phyloP scores from a whole-genome alignment of 148 eudicot genomes.

The Persicaria tinctoria region DNA sequence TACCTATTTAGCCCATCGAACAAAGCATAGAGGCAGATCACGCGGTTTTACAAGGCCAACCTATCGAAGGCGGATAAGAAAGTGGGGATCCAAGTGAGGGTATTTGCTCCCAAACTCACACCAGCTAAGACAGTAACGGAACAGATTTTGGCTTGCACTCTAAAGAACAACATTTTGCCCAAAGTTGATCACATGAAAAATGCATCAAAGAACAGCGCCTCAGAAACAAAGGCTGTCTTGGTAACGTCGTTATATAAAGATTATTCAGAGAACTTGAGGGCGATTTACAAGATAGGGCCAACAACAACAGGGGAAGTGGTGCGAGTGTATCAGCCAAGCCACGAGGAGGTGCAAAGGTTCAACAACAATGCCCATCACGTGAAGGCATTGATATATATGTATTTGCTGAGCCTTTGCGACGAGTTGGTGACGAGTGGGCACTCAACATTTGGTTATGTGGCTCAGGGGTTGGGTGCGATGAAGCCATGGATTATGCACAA shows the following conservation, averaged over 20 bases:
- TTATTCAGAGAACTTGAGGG: slow-evolving; percentile 38
- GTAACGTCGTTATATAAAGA: slow-evolving; percentile 48
- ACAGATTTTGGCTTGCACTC: slow-evolving; percentile 52
- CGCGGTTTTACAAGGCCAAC: slow-evolving; percentile 51
- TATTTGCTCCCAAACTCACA: slow-evolving; percentile 29
- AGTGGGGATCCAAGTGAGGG: slow-evolving; percentile 60
- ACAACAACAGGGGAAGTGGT: slow-evolving; percentile 48
- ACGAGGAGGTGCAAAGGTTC: slow-evolving; percentile 55
- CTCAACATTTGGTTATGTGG: slow-evolving; percentile 87
- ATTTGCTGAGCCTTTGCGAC: slow-evolving; percentile 67
- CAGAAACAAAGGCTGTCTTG: slow-evolving; percentile 37
- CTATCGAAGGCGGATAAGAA: slow-evolving; percentile 47
- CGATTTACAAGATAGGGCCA: slow-evolving; percentile 49
- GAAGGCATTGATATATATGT: slow-evolving; percentile 88
- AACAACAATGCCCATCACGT: slow-evolving; percentile 38
- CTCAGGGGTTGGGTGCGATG: slow-evolving; percentile 72
- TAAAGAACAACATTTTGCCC: slow-evolving; percentile 43
- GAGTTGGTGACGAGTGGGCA: slow-evolving; percentile 64
- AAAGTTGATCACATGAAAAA: slow-evolving; percentile 17
- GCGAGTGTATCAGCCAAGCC: slow-evolving; percentile 63
- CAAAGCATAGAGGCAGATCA: slow-evolving; percentile 56
- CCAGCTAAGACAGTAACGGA: slow-evolving; percentile 46
- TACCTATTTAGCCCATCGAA: slow-evolving; percentile 75
- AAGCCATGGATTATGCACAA: slow-evolving; percentile 62
- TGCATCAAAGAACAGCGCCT: background rate